A percentile compares a stretch with the other conserved stretches of the same genome.
Evolutionary conservation across 352 stramenopile species (phyloP).

Genomic region (Pythium coloratum): DNA sequence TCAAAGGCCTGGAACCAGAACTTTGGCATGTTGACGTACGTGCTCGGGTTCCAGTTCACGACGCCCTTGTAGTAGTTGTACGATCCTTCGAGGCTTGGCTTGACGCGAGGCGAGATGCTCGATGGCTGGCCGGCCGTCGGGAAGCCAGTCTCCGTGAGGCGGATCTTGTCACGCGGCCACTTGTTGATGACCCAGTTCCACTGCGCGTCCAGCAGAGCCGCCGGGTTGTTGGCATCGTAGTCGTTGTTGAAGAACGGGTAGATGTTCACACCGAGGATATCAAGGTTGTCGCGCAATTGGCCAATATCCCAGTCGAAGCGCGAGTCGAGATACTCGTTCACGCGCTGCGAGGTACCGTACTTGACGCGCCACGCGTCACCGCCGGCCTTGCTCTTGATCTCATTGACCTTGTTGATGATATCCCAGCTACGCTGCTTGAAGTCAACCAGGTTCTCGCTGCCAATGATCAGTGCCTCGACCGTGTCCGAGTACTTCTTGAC

Average conservation of each 20-base stretch:
- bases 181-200: slow-evolving; percentile 29
- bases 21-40: slow-evolving; percentile 19
- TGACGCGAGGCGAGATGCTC: slow-evolving; percentile 23
- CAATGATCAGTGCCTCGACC: slow-evolving; percentile 49
- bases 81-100: slow-evolving; percentile 22
- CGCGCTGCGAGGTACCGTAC: slow-evolving; percentile 27
- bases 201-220: slow-evolving; percentile 23
- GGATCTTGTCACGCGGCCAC: slow-evolving; percentile 32
- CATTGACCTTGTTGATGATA: slow-evolving; percentile 35
- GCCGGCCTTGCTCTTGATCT: slow-evolving; percentile 31
- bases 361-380: slow-evolving; percentile 38
- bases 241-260: slow-evolving; percentile 43
- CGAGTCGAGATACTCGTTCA: slow-evolving; percentile 25
- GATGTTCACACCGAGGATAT: slow-evolving; percentile 32
- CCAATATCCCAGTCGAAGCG: slow-evolving; percentile 15
- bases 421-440: slow-evolving; percentile 14
- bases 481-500: slow-evolving; percentile 46
- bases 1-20: slow-evolving; percentile 48
- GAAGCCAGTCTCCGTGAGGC: slow-evolving; percentile 40
- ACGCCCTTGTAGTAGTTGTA: slow-evolving; percentile 34
- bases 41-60: slow-evolving; percentile 28
- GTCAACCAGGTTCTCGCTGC: slow-evolving; percentile 38
- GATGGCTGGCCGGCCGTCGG: slow-evolving; percentile 24
- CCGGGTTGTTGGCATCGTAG: slow-evolving; percentile 30
- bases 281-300: slow-evolving; percentile 1